Conservation (phyloP, 78 protist species). For the Dictyostelium intermedium region DNA sequence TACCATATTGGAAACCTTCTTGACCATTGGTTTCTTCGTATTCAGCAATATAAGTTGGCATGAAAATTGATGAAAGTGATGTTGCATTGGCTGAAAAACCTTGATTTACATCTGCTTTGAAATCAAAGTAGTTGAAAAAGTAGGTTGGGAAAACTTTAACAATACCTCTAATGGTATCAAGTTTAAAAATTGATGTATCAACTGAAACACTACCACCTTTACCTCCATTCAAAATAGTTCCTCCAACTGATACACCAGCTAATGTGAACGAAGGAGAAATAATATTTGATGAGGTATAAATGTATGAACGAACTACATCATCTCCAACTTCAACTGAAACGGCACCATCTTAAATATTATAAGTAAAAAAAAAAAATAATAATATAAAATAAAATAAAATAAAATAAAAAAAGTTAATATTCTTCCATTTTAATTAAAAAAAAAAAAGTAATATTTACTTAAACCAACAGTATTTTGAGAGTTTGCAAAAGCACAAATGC, state of each 20-base stretch:
- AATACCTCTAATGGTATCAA: not conserved
- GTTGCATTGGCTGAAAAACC: not conserved
- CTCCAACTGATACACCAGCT: not conserved
- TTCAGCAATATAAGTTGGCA: slow-evolving; percentile 22
- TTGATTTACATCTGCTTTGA: not conserved
- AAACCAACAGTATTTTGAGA: not conserved
- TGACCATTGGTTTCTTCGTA: slow-evolving; percentile 37
- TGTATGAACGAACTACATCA: slow-evolving; percentile 1
- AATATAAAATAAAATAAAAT: too few relatives aligned
- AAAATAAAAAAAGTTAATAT: too few relatives aligned
- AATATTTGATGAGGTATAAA: not conserved
- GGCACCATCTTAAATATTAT: too few relatives aligned
- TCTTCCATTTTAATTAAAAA: too few relatives aligned
- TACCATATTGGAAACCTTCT: slow-evolving; percentile 44
- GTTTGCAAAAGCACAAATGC: not conserved
- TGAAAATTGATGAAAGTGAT: not conserved
- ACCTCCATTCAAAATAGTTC: not conserved
- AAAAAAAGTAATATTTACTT: too few relatives aligned
- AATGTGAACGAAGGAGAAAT: not conserved
- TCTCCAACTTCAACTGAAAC: not conserved
- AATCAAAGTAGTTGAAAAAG: not conserved
- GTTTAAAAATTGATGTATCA: slow-evolving; percentile 8
- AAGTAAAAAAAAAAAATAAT: too few relatives aligned
- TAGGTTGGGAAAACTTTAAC: not conserved
- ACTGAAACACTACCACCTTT: slow-evolving; percentile 2